phyloP scores from a whole-genome alignment of 805 yeast genomes.

The Metschnikowia rubicola region DNA sequence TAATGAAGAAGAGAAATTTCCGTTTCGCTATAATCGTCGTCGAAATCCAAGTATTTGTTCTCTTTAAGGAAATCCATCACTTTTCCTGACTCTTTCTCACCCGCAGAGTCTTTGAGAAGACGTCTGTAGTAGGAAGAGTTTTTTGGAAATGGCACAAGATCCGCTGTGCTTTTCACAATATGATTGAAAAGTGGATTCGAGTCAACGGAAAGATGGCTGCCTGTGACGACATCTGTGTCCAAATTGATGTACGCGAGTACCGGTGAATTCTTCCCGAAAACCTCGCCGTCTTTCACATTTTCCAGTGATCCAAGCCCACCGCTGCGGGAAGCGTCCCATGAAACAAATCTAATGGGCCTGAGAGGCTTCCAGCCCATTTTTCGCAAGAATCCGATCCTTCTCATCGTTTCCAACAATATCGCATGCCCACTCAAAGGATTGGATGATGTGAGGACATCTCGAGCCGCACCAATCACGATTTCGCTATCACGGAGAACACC shows the following conservation, averaged over 20 bases:
- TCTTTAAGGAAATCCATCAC: neutral
- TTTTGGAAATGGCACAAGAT: conserved; percentile 31
- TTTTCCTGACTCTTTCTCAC: neutral
- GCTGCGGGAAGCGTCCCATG: conserved; percentile 39
- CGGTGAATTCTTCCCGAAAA: conserved; percentile 22
- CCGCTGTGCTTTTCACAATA: conserved; percentile 26
- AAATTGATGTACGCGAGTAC: conserved; percentile 36
- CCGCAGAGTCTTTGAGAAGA: conserved; percentile 12
- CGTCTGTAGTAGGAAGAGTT: conserved; percentile 19
- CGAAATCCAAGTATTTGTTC: conserved; percentile 13
- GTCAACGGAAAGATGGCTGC: conserved; percentile 33
- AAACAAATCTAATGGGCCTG: conserved; percentile 36
- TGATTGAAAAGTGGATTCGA: conserved; percentile 36
- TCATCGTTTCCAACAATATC: conserved; percentile 36
- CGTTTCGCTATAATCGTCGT: conserved; percentile 17
- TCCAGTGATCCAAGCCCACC: conserved; percentile 33
- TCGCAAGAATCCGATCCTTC: conserved; percentile 29
- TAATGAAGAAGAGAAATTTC: conserved; percentile 30
- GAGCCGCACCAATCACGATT: conserved; percentile 37
- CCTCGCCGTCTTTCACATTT: conserved; percentile 19
- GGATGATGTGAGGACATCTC: conserved; percentile 36
- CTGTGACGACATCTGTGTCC: conserved; percentile 38
- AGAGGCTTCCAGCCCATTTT: conserved; percentile 42
- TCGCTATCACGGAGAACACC: conserved; percentile 41
- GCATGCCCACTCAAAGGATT: conserved; percentile 41